A percentile compares a stretch with the other conserved stretches of the same genome.
Evolutionary conservation across 139 green algal genomes (phyloP).

Genomic region (Chlorella ohadii): DNA sequence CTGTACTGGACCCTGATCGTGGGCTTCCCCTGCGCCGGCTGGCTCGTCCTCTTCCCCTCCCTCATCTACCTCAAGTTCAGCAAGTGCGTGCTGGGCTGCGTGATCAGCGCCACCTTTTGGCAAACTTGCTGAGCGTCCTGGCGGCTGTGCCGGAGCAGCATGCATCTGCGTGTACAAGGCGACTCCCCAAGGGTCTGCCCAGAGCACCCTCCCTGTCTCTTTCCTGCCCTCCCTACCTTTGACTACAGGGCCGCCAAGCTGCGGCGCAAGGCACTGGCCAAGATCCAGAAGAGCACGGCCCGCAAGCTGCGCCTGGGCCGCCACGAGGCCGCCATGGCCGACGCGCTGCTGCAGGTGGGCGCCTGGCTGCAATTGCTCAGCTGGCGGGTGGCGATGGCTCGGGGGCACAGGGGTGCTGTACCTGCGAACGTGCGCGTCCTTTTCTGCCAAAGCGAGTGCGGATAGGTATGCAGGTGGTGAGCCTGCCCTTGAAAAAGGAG

Average conservation of each 20-base stretch:
- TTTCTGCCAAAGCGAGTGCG: too few relatives aligned
- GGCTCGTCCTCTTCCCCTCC: conserved; percentile 8
- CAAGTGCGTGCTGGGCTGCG: background rate
- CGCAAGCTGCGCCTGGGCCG: background rate
- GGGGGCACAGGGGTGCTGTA: too few relatives aligned
- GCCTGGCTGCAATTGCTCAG: background rate
- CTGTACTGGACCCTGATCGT: conserved; percentile 40
- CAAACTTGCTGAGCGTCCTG: too few relatives aligned
- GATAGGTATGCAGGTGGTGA: too few relatives aligned
- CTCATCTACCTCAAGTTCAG: conserved; percentile 19
- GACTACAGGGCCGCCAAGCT: conserved; percentile 20
- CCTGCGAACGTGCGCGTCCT: too few relatives aligned
- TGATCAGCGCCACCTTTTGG: too few relatives aligned
- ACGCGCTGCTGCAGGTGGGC: conserved; percentile 10
- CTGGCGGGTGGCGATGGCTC: too few relatives aligned
- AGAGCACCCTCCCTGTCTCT: background rate
- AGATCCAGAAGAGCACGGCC: conserved; percentile 9
- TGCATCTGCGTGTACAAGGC: too few relatives aligned
- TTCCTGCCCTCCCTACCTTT: background rate
- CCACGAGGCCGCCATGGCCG: conserved; percentile 11
- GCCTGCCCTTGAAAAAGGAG: too few relatives aligned
- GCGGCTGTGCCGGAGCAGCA: too few relatives aligned
- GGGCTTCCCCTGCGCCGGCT: conserved; percentile 4
- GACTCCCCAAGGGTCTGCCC: too few relatives aligned
- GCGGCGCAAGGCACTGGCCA: background rate